phyloP scores from a whole-genome alignment of 768 basidiomycete species.

The Boletellus emodensis region DNA sequence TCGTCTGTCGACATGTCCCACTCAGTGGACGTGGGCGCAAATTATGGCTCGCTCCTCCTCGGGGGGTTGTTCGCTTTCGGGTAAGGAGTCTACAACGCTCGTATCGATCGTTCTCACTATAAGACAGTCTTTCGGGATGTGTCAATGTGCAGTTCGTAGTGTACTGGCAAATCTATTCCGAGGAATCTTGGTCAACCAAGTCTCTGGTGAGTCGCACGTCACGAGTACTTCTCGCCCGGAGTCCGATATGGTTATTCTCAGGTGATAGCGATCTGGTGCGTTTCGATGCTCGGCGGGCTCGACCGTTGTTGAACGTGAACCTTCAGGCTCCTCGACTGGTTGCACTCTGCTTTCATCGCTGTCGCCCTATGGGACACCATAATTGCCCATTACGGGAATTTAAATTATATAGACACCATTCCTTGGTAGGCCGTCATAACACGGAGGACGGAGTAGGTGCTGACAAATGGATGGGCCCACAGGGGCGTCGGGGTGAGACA shows the following conservation, averaged over 20 bases:
- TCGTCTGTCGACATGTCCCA: slow-evolving; percentile 1
- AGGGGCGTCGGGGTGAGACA: slow-evolving; percentile 25
- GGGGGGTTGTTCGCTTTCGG: slow-evolving; percentile 24
- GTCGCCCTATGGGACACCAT: slow-evolving; percentile 24
- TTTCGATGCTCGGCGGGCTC: not conserved
- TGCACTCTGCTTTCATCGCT: slow-evolving; percentile 20
- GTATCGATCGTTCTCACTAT: not conserved
- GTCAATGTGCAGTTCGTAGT: slow-evolving; percentile 24
- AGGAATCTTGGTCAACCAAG: slow-evolving; percentile 17
- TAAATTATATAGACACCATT: slow-evolving; percentile 8
- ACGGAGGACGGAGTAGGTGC: not conserved
- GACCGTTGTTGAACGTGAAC: not conserved
- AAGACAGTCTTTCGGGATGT: slow-evolving; percentile 24
- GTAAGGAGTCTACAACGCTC: slow-evolving; percentile 1
- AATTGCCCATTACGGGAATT: slow-evolving; percentile 18
- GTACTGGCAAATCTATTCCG: slow-evolving; percentile 18
- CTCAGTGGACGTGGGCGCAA: not conserved
- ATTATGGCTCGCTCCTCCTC: slow-evolving; percentile 19
- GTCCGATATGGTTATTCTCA: not conserved
- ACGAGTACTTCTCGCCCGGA: no score
- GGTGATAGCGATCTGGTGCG: slow-evolving; percentile 23
- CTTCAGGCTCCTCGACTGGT: slow-evolving; percentile 24
- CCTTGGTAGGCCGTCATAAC: slow-evolving; percentile 16
- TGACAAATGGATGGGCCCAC: not conserved
- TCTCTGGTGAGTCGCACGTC: slow-evolving; percentile 11